Base-by-base conservation (phyloP, 2,329 filamentous ascomycete genomes). In the Clonostachys byssicola region DNA sequence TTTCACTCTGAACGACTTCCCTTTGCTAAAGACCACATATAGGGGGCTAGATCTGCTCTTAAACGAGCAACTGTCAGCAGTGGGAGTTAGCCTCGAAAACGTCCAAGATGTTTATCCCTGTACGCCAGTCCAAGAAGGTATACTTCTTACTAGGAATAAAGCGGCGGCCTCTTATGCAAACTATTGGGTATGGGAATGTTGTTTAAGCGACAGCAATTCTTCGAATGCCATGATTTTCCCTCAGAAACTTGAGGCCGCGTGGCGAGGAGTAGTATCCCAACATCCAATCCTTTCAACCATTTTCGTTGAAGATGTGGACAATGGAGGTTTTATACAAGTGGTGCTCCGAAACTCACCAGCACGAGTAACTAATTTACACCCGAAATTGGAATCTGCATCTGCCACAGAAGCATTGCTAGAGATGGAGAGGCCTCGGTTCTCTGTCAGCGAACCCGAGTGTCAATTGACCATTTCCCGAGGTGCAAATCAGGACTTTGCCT, bases 41-140 rank as follows among this genome's bases (percentile, higher is more conserved):
- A 48, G 52, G 1, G 58, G 52, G 17, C 48, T 66, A 1, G 51
- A 59, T 10, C 54, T 53, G 9, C 52, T 65, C 0, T 39, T 51
- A 9, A 54, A 47, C 5, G 50, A 35, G 13, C 40, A 50, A 20
- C 53, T 64, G 13, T 53, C 52, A 6, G 46, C 51, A 5, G 49
- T 41, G 6, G 40, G 16, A 6, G 6, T 41, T 17, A 17, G 9
- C 10, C 9, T 13, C 6, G 34, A 35, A 6, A 52, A 57, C 3
- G 51, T 70, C 0, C 54, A 65, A 20, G 64, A 66, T 16, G 58
- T 68, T 1, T 70, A 66, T 17, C 67, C 67, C 1, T 67, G 63
- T 46, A 66, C 67, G 1, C 64, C 65, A 0, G 60, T 67, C 49
- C 67, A 70, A 40, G 56, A 59, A 2, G 67, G 66, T 5, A 59